phyloP scores from a whole-genome alignment of 2,329 filamentous ascomycete genomes.

The Colletotrichum gloeosporioides region DNA sequence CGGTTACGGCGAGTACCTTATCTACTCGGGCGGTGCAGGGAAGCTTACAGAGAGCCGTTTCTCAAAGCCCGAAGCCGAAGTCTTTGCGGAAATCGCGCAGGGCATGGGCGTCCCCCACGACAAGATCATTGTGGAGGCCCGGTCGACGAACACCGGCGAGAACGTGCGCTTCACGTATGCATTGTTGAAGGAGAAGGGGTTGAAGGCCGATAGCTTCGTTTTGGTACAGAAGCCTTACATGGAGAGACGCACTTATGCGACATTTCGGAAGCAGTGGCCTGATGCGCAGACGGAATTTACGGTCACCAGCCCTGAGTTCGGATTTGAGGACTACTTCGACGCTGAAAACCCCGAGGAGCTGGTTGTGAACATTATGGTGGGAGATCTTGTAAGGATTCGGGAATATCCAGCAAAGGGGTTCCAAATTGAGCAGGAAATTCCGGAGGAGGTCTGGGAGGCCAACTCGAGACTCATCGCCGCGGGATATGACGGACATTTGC shows the following conservation, averaged over 20 bases:
- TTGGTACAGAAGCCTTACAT: slow-evolving; percentile 56
- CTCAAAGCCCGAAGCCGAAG: slow-evolving; percentile 44
- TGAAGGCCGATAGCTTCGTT: slow-evolving; percentile 37
- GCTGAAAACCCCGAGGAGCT: slow-evolving; percentile 44
- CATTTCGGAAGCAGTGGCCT: slow-evolving; percentile 52
- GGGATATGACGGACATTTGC: slow-evolving; percentile 44
- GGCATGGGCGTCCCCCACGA: slow-evolving; percentile 43
- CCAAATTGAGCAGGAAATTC: slow-evolving; percentile 48
- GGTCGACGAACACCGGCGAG: slow-evolving; percentile 51
- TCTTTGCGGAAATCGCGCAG: slow-evolving; percentile 46
- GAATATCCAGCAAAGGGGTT: slow-evolving; percentile 49
- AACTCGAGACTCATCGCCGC: slow-evolving; percentile 42
- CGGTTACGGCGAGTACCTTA: slow-evolving; percentile 41
- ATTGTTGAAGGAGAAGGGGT: slow-evolving; percentile 32
- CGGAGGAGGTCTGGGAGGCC: slow-evolving; percentile 45
- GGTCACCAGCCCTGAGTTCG: slow-evolving; percentile 45
- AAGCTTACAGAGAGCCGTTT: slow-evolving; percentile 45
- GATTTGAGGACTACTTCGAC: slow-evolving; percentile 46
- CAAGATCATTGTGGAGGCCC: slow-evolving; percentile 43
- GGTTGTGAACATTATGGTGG: slow-evolving; percentile 50
- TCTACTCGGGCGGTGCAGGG: slow-evolving; percentile 50
- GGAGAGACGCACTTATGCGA: slow-evolving; percentile 51
- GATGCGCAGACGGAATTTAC: slow-evolving; percentile 35
- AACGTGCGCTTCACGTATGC: slow-evolving; percentile 50
- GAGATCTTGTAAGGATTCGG: slow-evolving; percentile 46